Evolutionary conservation across 495 filamentous ascomycete species (phyloP).

Genomic region (Daldinia bambusicola): DNA sequence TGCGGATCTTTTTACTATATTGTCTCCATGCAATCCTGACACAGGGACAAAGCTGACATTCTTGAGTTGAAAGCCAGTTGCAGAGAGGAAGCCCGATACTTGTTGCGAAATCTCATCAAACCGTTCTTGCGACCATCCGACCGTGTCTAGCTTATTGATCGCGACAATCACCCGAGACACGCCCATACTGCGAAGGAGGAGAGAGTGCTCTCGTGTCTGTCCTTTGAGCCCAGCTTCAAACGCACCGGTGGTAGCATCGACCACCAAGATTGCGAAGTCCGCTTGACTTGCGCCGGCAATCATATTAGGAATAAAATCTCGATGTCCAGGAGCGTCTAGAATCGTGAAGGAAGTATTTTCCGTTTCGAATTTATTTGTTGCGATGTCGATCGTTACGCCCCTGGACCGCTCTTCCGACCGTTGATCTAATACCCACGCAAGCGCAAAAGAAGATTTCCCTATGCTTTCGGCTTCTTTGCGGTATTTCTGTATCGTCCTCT

Average conservation of each 20-base stretch:
- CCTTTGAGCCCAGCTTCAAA: conserved; percentile 94
- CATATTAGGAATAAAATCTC: conserved; percentile 98
- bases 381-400: conserved; percentile 98
- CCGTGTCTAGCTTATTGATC: conserved; percentile 92
- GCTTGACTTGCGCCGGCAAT: conserved; percentile 96
- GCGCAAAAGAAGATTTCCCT: conserved; percentile 93
- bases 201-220: conserved; percentile 92
- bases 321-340: conserved; percentile 92
- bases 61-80: conserved; percentile 80
- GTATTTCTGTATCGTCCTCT: conserved; percentile 87
- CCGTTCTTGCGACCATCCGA: conserved; percentile 79
- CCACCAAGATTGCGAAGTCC: conserved; percentile 94
- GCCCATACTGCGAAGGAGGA: conserved; percentile 91
- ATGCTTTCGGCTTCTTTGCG: conserved; percentile 88
- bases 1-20: conserved; percentile 72
- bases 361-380: conserved; percentile 92
- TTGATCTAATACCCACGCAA: conserved; percentile 96
- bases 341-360: conserved; percentile 89
- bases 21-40: conserved; percentile 87
- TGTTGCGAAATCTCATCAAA: conserved; percentile 89
- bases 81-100: conserved; percentile 80
- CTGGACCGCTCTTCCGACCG: conserved; percentile 84
- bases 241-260: conserved; percentile 86
- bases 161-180: conserved; percentile 88
- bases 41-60: conserved; percentile 88